These are phyloP conservation scores for Didymella glomerata DNA, from an alignment of 2,329 filamentous ascomycete genomes.

Conservation along the genomic window DNA sequence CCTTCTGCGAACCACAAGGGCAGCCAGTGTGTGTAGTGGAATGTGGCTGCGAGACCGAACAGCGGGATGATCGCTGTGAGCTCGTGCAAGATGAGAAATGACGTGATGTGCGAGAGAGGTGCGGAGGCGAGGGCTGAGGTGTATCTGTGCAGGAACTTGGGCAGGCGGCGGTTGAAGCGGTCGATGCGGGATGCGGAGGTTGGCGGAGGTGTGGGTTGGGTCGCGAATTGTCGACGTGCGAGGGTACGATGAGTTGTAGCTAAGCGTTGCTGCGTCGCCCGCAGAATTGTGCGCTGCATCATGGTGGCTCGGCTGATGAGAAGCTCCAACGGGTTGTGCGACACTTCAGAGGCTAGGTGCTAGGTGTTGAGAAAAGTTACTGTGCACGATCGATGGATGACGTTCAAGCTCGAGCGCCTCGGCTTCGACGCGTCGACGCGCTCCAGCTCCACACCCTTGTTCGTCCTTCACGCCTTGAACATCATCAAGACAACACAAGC, in stretches of 20 bases:
- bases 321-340: not conserved
- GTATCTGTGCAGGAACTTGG: slow-evolving; percentile 73
- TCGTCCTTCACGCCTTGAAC: slow-evolving; percentile 21
- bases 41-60: slow-evolving; percentile 74
- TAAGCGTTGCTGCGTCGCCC: slow-evolving; percentile 4
- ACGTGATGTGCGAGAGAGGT: slow-evolving; percentile 81
- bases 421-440: slow-evolving; percentile 22
- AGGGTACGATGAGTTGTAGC: slow-evolving; percentile 9
- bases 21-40: slow-evolving; percentile 81
- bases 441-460: slow-evolving; percentile 6
- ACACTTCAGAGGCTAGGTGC: not conserved
- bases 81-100: slow-evolving; percentile 92
- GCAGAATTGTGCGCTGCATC: slow-evolving; percentile 22
- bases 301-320: slow-evolving; percentile 10
- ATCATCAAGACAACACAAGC: slow-evolving; percentile 15
- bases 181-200: slow-evolving; percentile 44
- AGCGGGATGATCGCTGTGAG: slow-evolving; percentile 86
- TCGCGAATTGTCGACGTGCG: slow-evolving; percentile 29
- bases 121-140: slow-evolving; percentile 75
- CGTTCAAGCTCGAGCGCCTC: slow-evolving; percentile 15
- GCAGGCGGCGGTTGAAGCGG: slow-evolving; percentile 57
- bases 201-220: slow-evolving; percentile 26
- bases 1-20: slow-evolving; percentile 66
- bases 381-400: slow-evolving; percentile 4
- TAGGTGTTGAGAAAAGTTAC: not conserved